Conservation (phyloP, 192 early-diverging fungal species). For the Podila verticillata region DNA sequence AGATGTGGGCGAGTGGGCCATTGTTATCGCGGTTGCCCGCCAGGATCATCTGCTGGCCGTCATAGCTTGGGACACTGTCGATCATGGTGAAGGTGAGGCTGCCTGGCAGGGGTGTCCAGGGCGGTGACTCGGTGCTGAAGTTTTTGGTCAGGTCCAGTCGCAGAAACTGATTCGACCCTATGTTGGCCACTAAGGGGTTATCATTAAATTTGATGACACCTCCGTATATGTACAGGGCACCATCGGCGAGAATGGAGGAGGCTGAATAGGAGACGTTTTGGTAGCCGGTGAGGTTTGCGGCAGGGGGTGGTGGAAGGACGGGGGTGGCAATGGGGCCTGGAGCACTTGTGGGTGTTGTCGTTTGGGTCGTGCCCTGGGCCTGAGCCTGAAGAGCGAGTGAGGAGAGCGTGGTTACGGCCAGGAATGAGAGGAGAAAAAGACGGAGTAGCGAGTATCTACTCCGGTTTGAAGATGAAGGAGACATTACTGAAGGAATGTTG, state of each 20-base stretch:
- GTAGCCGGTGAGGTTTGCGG: not conserved
- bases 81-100: conserved; percentile 24
- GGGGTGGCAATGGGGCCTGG: not conserved
- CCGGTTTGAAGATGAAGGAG: not conserved
- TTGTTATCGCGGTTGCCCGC: conserved; percentile 32
- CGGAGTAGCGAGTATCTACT: not conserved
- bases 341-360: not conserved
- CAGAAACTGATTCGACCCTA: conserved; percentile 23
- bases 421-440: not conserved
- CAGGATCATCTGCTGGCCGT: conserved; percentile 24
- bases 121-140: conserved; percentile 16
- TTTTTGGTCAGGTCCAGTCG: conserved; percentile 25
- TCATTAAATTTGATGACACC: conserved; percentile 21
- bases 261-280: conserved; percentile 17
- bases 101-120: conserved; percentile 9
- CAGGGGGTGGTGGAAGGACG: not conserved
- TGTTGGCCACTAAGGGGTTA: not conserved
- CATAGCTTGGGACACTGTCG: conserved; percentile 10
- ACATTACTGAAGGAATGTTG: no score
- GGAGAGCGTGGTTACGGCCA: not conserved
- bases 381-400: not conserved
- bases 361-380: not conserved
- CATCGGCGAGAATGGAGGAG: conserved; percentile 37
- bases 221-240: conserved; percentile 31
- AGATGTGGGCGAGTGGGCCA: conserved; percentile 24